Evolutionary conservation across 139 green algal species (phyloP), one percentile per base, ranked within the genome.

Genomic region (Micractinium conductrix): DNA sequence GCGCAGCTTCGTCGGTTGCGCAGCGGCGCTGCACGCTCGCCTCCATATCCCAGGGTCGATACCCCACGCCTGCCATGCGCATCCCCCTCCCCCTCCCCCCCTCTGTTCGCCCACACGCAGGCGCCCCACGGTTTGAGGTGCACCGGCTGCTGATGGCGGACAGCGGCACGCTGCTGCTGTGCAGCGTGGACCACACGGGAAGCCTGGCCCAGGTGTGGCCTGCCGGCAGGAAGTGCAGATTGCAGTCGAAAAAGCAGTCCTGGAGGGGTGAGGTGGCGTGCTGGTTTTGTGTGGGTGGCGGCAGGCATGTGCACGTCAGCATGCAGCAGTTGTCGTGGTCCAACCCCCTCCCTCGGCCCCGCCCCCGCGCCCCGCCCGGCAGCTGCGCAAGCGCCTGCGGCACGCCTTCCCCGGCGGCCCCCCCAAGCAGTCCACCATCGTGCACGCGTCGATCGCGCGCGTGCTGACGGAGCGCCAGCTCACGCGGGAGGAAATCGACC

Each of bases 61-160:
- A n/a, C 55, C 5, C 55, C 16, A 26, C 55, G 55, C 19, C 55
- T 65, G 14, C 16, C 48, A 10, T 33, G 55, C 55, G 16, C 19
- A 8, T 65, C 55, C 30, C 16, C 16, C 55, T n/a, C 55, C 55
- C 8, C 5, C 55, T 30, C 5, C 55, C 19, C 19, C 55, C 16
- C 21, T 65, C 19, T 30, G 16, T 65, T 65, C 16, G 14, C 28
- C 30, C 62, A 4, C 62, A 69, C 17, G 70, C 70, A 78, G 70
- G 35, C 35, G 43, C 35, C 7, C 43, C 75, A 6, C 81, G 50
- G 2, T 50, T 86, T 40, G 62, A 87, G 80, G 89, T 92, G 28
- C 88, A 92, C 76, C 81, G 89, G 45, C 53, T 92, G n/a, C 65
- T 92, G n/a, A 73, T 92, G 81, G 89, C 89, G 1, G 86, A 91